These are phyloP conservation scores for Typha latifolia DNA, from an alignment of 176 grass and related monocot species.

Conservation along the genomic window DNA sequence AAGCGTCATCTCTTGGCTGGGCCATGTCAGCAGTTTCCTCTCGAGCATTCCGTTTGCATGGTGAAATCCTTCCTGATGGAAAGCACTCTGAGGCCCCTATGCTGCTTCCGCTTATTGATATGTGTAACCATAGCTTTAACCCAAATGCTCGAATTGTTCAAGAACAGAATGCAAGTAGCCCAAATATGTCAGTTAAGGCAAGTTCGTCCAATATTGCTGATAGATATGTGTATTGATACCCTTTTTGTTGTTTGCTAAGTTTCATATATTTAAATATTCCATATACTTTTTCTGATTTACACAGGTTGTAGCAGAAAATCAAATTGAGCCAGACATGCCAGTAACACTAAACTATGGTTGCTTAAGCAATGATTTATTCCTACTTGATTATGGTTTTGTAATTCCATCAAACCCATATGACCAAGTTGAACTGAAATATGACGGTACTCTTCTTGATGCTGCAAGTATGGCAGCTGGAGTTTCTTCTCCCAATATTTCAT, in stretches of 20 bases:
- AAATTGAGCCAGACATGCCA: constrained; percentile 50
- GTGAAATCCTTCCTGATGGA: constrained; percentile 19
- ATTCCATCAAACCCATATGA: constrained; percentile 70
- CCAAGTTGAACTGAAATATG: constrained; percentile 76
- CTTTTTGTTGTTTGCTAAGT: constrained; percentile 2
- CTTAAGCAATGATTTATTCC: constrained; percentile 81
- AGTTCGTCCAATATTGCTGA: neutral
- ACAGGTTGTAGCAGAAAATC: constrained; percentile 62
- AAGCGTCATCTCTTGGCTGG: constrained; percentile 83
- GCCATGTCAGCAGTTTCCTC: constrained; percentile 91
- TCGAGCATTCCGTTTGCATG: constrained; percentile 81
- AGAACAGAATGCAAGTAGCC: constrained; percentile 52
- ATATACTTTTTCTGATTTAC: constrained; percentile 3
- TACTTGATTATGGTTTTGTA: constrained; percentile 98
- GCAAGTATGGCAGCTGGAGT: constrained; percentile 84
- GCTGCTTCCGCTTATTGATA: constrained; percentile 92
- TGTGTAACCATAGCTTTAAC: constrained; percentile 93
- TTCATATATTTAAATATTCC: neutral
- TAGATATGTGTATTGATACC: neutral
- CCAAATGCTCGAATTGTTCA: constrained; percentile 85
- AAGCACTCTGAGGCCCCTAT: constrained; percentile 48
- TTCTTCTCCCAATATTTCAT: constrained; percentile 63
- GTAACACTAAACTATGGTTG: constrained; percentile 86
- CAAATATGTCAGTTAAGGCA: constrained; percentile 81
- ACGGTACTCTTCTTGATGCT: constrained; percentile 77